Base-by-base conservation (phyloP, 2,329 filamentous ascomycete genomes). In the Trichoderma koningiopsis region DNA sequence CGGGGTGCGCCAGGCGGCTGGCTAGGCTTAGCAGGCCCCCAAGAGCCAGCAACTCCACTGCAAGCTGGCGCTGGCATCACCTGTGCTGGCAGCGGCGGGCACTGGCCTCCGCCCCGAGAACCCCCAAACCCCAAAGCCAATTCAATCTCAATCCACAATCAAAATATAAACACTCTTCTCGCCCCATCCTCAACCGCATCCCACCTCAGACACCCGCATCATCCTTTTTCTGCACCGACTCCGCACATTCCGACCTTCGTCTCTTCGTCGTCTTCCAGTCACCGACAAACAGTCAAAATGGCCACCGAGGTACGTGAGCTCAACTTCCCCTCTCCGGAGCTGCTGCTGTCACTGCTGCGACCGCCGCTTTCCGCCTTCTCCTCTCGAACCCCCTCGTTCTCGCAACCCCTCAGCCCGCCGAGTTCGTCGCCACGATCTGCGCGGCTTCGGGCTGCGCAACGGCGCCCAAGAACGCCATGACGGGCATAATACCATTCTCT, bases 271-370 rank as follows among this genome's bases (percentile, higher is more conserved):
- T 59, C 60, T 58, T 49, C 37, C 33, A 49, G 67, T 37, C 37
- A 57, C 68, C 55, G 47, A 70, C 65, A 53, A 53, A 47, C 63
- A 64, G 72, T 64, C 71, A 73, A 67, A 64, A 79, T 79, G 78
- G 71, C 78, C 69, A 78, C 76, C 72, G 78, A 79, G 77, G 78
- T 79, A 78, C 72, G 74, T 74, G 47, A 53, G 65, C 60, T 62
- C 47, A 49, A 49, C 47, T 19, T 43, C 16, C 40, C 60, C 49
- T 59, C 31, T 27, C 40, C 37, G 31, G 22, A 53, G 43, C 53
- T 49, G 40, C 70, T 61, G 56, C 69, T 71, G 65, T 56, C 47
- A 37, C 68, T 58, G 68, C 68, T 69, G 53, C 69, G 69, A 70
- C 70, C 62, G 66, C 69, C 72, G 70, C 72, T 73, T 74, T 71